Percentiles rank a stretch among this genome's conserved stretches.
phyloP scores from a whole-genome alignment of 441 rosid species.

The Euphorbia neoarborescens region DNA sequence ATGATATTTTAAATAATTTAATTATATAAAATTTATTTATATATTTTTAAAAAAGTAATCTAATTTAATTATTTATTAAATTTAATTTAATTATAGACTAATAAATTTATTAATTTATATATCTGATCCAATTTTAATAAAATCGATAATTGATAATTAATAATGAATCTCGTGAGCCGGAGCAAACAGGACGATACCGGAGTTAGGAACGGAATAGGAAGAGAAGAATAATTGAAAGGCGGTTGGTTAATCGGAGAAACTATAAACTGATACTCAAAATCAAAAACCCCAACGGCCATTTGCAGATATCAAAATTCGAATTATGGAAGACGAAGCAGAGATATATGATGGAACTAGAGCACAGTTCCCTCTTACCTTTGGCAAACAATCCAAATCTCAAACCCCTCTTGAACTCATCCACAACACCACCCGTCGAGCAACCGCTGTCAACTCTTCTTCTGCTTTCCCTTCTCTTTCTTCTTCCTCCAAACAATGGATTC shows the following conservation, averaged over 20 bases:
- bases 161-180: too few relatives aligned
- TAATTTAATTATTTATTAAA: too few relatives aligned
- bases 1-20: too few relatives aligned
- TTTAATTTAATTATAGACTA: too few relatives aligned
- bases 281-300: neutral
- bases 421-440: constrained; percentile 64
- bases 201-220: too few relatives aligned
- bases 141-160: too few relatives aligned
- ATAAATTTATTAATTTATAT: too few relatives aligned
- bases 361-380: constrained; percentile 76
- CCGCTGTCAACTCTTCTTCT: constrained; percentile 8
- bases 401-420: constrained; percentile 66
- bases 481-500: constrained; percentile 49
- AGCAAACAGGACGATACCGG: too few relatives aligned
- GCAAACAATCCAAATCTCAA: constrained; percentile 62
- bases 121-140: too few relatives aligned
- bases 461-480: constrained; percentile 52
- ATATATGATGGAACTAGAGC: constrained; percentile 60
- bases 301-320: neutral
- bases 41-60: too few relatives aligned
- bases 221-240: too few relatives aligned
- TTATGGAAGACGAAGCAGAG: constrained; percentile 67
- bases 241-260: neutral
- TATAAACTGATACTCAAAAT: neutral
- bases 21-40: too few relatives aligned